Percentiles rank a stretch among this genome's conserved stretches.
These are phyloP conservation scores for Agaricales sp. DNA, from an alignment of 1,284 basidiomycete species.

Conservation along the genomic window DNA sequence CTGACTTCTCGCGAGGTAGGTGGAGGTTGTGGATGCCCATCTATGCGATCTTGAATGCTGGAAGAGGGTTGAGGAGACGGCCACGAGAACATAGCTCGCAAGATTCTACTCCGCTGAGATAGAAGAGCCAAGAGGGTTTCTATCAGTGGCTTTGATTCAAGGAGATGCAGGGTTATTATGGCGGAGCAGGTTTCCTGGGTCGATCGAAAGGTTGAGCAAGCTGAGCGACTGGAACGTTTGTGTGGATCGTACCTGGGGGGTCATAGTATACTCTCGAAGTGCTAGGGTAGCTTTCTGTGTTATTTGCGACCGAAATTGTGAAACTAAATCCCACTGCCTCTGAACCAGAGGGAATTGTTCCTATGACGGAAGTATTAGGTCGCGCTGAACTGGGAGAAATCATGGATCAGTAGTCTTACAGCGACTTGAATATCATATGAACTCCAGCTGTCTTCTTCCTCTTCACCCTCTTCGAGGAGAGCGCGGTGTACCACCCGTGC, in stretches of 20 bases:
- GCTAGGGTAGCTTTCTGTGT: slow-evolving; percentile 72
- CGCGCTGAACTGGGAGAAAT: slow-evolving; percentile 18
- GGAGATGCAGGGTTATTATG: slow-evolving; percentile 70
- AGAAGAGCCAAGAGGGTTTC: slow-evolving; percentile 67
- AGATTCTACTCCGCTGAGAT: slow-evolving; percentile 57
- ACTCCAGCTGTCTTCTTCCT: slow-evolving; percentile 52
- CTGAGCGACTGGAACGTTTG: neutral
- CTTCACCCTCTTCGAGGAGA: slow-evolving; percentile 45
- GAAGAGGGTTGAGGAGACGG: neutral
- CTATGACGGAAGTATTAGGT: slow-evolving; percentile 23
- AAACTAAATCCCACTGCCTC: slow-evolving; percentile 82
- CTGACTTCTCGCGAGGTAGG: slow-evolving; percentile 36
- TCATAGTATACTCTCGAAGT: slow-evolving; percentile 44
- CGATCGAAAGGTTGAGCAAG: slow-evolving; percentile 9
- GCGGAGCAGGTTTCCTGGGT: slow-evolving; percentile 62
- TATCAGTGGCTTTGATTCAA: slow-evolving; percentile 69
- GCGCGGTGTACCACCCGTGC: slow-evolving; percentile 71
- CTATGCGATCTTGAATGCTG: slow-evolving; percentile 4
- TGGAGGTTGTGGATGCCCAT: slow-evolving; percentile 7
- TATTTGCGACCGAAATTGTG: slow-evolving; percentile 78
- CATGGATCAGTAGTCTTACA: neutral
- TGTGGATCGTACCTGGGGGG: slow-evolving; percentile 34
- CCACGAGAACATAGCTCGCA: slow-evolving; percentile 40
- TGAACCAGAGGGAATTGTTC: slow-evolving; percentile 76
- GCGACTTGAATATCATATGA: slow-evolving; percentile 49